These are phyloP conservation scores for Dioscorea dumetorum DNA, from an alignment of 106 monocot species.

Conservation along the genomic window DNA sequence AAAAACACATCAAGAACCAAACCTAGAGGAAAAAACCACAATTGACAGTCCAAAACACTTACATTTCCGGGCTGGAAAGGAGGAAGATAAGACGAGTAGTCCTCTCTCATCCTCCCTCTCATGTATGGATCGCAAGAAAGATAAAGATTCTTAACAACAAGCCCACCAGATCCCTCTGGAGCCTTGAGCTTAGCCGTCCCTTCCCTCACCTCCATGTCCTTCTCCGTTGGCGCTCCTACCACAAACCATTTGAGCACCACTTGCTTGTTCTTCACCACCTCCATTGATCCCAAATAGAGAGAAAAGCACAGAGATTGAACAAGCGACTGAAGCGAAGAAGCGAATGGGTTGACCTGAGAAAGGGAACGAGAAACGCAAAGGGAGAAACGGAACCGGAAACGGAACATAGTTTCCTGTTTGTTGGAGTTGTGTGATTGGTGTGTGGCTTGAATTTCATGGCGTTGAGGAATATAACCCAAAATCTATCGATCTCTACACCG, in stretches of 20 bases:
- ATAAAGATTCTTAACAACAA: conserved; percentile 73
- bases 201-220: conserved; percentile 51
- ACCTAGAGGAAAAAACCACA: too few species aligned
- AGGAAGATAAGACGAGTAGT: conserved; percentile 60
- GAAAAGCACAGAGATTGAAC: too few species aligned
- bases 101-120: conserved; percentile 70
- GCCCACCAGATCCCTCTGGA: conserved; percentile 33
- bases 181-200: conserved; percentile 12
- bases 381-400: too few species aligned
- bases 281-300: not conserved
- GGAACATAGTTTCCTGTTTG: too few species aligned
- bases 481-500: conserved; percentile 57
- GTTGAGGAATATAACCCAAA: too few species aligned
- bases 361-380: too few species aligned
- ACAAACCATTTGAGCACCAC: conserved; percentile 48
- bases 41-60: not conserved
- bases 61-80: conserved; percentile 69
- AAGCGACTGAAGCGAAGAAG: too few species aligned
- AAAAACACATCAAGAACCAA: too few species aligned
- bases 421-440: too few species aligned
- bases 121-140: conserved; percentile 90
- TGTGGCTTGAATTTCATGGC: too few species aligned
- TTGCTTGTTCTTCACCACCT: conserved; percentile 40
- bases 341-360: too few species aligned
- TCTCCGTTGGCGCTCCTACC: conserved; percentile 40